A percentile compares a stretch with the other conserved stretches of the same genome.
phyloP scores from a whole-genome alignment of 2,329 filamentous ascomycete genomes.

The Aureobasidium sp. region DNA sequence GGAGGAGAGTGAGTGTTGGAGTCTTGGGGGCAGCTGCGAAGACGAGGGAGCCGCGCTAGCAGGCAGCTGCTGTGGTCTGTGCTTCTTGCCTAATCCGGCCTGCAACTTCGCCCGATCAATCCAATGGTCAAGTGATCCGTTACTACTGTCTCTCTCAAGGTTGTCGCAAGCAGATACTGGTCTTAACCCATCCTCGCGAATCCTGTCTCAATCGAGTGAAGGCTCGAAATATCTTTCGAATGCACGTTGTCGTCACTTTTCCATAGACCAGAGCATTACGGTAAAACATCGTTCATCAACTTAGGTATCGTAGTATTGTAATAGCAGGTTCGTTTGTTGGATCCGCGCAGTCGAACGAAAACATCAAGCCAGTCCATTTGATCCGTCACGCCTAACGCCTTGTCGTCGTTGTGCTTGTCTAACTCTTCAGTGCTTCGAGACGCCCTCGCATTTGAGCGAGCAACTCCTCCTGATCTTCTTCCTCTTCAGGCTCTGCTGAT shows the following conservation, averaged over 20 bases:
- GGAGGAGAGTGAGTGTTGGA: background rate
- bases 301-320: conserved; percentile 1
- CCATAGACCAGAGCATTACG: background rate
- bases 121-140: too few species aligned
- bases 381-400: conserved; percentile 8
- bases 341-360: background rate
- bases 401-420: conserved; percentile 22
- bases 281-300: background rate
- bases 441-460: conserved; percentile 91
- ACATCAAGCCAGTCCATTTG: background rate
- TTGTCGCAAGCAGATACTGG: background rate
- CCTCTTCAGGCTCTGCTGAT: conserved; percentile 59
- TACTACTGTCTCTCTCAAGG: background rate
- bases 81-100: background rate
- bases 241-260: background rate
- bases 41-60: background rate
- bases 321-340: background rate
- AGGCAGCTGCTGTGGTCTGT: background rate
- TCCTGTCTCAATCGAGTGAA: background rate
- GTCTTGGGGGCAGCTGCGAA: background rate
- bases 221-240: too few species aligned
- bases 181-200: background rate
- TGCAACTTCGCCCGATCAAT: too few species aligned
- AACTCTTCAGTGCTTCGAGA: conserved; percentile 86
- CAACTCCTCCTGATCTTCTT: conserved; percentile 82